Percentiles rank a stretch among this genome's conserved stretches.
phyloP scores from a whole-genome alignment of 2,329 filamentous ascomycete genomes.

The Blastomyces emzantsi region DNA sequence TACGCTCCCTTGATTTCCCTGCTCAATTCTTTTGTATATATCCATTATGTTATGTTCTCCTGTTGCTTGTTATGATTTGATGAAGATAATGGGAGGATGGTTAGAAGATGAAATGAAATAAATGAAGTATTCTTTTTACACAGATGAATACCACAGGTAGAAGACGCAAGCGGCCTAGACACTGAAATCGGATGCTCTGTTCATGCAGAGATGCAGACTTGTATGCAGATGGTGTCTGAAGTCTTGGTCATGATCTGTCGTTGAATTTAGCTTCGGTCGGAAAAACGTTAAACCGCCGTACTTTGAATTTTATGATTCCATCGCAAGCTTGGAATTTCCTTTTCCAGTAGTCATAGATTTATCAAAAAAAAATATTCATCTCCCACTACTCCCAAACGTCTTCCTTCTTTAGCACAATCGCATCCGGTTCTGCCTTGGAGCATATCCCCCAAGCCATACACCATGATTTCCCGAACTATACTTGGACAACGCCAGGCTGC shows the following conservation, averaged over 20 bases:
- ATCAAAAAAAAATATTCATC: neutral
- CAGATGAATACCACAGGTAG: neutral
- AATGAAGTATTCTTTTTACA: neutral
- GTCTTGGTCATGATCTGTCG: neutral
- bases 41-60: neutral
- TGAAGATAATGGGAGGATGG: conserved; percentile 1
- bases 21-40: neutral
- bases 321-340: conserved; percentile 2
- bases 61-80: conserved; percentile 2
- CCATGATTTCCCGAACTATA: conserved; percentile 37
- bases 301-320: conserved; percentile 6
- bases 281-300: neutral
- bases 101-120: neutral
- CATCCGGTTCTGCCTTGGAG: neutral
- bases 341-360: neutral
- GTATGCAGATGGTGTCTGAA: too few relatives aligned
- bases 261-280: neutral
- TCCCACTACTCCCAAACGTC: neutral
- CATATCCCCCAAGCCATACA: neutral
- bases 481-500: conserved; percentile 35
- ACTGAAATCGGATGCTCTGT: neutral
- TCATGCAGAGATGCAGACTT: too few relatives aligned
- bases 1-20: neutral
- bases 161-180: neutral
- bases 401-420: neutral